phyloP scores from a whole-genome alignment of 2,329 filamentous ascomycete genomes.

The Botrytis fabae region DNA sequence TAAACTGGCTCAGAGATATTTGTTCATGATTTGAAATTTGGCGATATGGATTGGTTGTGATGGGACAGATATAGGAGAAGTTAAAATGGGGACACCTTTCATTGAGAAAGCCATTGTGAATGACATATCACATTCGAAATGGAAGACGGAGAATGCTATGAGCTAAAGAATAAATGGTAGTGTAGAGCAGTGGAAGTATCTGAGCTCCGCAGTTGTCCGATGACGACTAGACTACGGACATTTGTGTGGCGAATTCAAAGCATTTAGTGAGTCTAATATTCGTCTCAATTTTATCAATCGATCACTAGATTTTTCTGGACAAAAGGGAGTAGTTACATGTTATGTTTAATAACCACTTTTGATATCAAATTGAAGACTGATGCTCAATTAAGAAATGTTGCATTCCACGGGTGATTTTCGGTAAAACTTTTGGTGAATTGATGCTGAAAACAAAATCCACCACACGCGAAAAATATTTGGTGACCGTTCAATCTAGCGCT shows the following conservation, averaged over 20 bases:
- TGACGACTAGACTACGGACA: not conserved
- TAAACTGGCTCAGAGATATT: not conserved
- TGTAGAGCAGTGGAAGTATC: not conserved
- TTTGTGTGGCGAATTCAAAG: not conserved
- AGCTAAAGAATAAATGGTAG: not conserved
- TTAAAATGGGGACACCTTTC: not conserved
- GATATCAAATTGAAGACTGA: not conserved
- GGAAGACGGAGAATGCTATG: not conserved
- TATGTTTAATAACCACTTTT: not conserved
- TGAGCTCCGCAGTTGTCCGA: not conserved
- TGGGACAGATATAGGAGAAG: not conserved
- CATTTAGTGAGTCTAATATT: not conserved
- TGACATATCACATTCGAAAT: not conserved
- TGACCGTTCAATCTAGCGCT: not conserved
- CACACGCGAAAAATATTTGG: not conserved
- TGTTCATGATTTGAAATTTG: not conserved
- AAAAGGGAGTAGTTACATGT: not conserved
- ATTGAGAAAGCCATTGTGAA: not conserved
- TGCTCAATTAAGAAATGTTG: not conserved
- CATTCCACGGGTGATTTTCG: not conserved
- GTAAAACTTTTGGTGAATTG: not conserved
- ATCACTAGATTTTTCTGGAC: not conserved
- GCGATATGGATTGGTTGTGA: not conserved
- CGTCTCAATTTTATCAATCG: not conserved
- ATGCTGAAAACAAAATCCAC: not conserved